Base-by-base conservation (phyloP, 768 basidiomycete species). In the Boletus fagicola region DNA sequence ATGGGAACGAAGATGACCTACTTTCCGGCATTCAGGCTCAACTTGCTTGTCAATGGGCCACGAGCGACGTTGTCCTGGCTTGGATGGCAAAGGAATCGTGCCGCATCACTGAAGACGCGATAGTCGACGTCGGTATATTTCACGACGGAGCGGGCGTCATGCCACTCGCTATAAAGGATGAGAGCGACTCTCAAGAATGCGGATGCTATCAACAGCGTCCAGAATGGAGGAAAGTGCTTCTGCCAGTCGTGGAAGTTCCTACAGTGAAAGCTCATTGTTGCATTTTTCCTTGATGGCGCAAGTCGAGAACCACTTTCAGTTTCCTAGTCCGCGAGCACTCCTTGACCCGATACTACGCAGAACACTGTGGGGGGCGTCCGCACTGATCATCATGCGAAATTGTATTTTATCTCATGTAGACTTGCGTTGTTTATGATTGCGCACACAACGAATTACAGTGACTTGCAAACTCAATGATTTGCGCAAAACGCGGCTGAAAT, bases 81-180 rank as follows among this genome's bases (percentile, higher is more conserved):
- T 52, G 86, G 81, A 46, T 77, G 66, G 28, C 83, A 69, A 33
- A 92, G 66, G 68, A 91, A 92, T 42, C 74, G 76, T 1, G 94
- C 86, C 5, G 97, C 97, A 71, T 98, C 96, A 46, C 83, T 90
- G 77, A 98, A 97, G 64, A 99, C 96, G 38, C 85, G 82, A 73
- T 98, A 98, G 74, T 99, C 97, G 62, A 98, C 80, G 73, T 99
- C 97, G n/a, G 97, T 98, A 69, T 98, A 99, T 72, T 95, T 95
- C 24, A 98, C 86, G 31, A 84, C 71, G 1, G 90, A 91, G 63
- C 76, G 85, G 16, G 83, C 82, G 65, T 97, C 94, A 57, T 94
- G 93, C 84, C 90, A 93, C 75, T 91, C 90, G 67, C 92, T 93
- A 70, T 94, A 96, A 4, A 87, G 68, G 56, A 96, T 87, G 44